A percentile compares a stretch with the other conserved stretches of the same genome.
Conservation (phyloP, 1,284 basidiomycete species). For the Bondarzewia mesenterica region DNA sequence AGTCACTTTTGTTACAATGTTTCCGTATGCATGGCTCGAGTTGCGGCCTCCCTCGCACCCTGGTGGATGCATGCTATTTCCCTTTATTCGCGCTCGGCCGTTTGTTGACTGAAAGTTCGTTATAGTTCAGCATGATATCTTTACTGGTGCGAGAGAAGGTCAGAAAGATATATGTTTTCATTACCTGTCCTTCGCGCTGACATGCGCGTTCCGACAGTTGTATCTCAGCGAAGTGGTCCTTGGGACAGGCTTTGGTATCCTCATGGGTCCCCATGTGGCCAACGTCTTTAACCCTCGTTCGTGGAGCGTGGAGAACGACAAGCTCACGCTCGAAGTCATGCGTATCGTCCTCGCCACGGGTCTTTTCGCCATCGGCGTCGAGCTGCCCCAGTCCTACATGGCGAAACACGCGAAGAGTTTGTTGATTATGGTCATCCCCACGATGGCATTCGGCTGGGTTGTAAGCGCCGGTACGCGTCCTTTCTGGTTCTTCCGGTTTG, state of each 20-base stretch:
- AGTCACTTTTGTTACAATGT: neutral
- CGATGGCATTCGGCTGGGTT: constrained; percentile 62
- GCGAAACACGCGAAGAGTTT: constrained; percentile 51
- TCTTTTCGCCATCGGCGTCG: constrained; percentile 68
- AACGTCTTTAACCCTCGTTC: constrained; percentile 73
- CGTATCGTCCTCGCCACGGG: constrained; percentile 63
- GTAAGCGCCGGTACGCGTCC: constrained; percentile 54
- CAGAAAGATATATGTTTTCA: neutral
- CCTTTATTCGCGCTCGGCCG: neutral
- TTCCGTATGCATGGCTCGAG: neutral
- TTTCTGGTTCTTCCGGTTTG: neutral
- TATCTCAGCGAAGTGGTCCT: constrained; percentile 93
- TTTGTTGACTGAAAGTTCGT: neutral
- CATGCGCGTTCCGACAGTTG: constrained; percentile 30
- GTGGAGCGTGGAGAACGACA: constrained; percentile 55
- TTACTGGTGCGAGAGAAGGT: constrained; percentile 12
- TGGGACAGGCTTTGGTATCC: constrained; percentile 72
- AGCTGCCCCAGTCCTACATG: constrained; percentile 63
- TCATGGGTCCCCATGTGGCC: constrained; percentile 69
- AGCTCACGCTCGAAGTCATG: constrained; percentile 74
- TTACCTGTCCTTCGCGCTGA: neutral
- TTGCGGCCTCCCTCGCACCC: neutral
- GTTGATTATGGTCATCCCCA: constrained; percentile 61
- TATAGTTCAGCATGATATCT: constrained; percentile 13
- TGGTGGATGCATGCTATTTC: neutral